Evolutionary conservation across 1,139 yeast species (phyloP).

Genomic region (Debaryomyces psychrophilus): DNA sequence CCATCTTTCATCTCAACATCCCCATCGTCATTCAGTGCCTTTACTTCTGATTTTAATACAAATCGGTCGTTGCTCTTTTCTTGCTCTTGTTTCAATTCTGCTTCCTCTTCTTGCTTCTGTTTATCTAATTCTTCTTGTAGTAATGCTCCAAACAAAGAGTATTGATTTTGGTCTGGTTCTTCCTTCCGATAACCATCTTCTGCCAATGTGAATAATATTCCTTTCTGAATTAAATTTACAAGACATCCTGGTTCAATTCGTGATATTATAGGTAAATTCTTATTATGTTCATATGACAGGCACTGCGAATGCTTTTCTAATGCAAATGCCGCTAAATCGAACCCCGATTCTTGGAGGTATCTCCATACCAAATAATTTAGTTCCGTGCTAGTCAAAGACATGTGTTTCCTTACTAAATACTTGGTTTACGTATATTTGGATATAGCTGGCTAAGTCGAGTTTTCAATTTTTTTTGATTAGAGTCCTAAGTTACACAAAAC

Average conservation of each 20-base stretch:
- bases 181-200: conserved; percentile 29
- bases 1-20: conserved; percentile 23
- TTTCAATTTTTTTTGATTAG: background rate
- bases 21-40: conserved; percentile 4
- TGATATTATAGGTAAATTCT: conserved; percentile 53
- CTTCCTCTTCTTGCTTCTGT: conserved; percentile 13
- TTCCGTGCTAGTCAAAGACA: conserved; percentile 85
- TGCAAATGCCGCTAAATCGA: conserved; percentile 79
- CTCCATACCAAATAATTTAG: conserved; percentile 92
- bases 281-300: conserved; percentile 54
- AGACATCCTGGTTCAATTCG: conserved; percentile 65
- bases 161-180: conserved; percentile 19
- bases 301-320: conserved; percentile 75
- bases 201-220: conserved; percentile 63
- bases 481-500: conserved; percentile 10
- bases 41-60: conserved; percentile 22
- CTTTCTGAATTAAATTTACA: conserved; percentile 82
- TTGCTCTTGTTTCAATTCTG: conserved; percentile 7
- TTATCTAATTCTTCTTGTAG: conserved; percentile 25
- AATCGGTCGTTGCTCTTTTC: conserved; percentile 14
- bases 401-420: conserved; percentile 22
- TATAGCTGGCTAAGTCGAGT: background rate
- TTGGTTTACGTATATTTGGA: background rate
- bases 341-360: conserved; percentile 86
- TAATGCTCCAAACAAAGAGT: conserved; percentile 37